Percentiles rank a stretch among this genome's conserved stretches.
These are phyloP conservation scores for Podaxis pistillaris DNA, from an alignment of 768 basidiomycete genomes.

Conservation along the genomic window DNA sequence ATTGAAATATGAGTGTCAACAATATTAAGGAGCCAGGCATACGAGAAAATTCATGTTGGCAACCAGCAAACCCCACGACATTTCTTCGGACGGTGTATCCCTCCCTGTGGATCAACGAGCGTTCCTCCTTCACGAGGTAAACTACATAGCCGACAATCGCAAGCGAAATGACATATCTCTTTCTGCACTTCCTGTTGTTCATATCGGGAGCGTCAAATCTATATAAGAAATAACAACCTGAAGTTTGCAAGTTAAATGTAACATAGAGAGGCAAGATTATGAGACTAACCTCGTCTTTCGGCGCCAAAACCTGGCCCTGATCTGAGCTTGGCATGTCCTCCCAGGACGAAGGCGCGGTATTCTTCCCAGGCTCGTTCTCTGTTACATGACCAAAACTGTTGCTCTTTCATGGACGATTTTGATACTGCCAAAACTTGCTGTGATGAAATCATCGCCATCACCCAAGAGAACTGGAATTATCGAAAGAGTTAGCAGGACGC, in stretches of 20 bases:
- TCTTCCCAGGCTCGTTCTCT: too few relatives aligned
- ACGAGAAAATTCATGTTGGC: constrained; percentile 54
- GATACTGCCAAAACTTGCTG: too few relatives aligned
- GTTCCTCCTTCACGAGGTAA: constrained; percentile 4
- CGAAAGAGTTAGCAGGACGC: too few relatives aligned
- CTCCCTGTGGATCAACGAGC: constrained; percentile 61
- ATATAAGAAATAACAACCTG: constrained; percentile 84
- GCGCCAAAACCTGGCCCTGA: constrained; percentile 40
- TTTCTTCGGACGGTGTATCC: constrained; percentile 63
- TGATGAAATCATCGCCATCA: too few relatives aligned
- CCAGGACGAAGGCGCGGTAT: too few relatives aligned
- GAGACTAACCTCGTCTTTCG: constrained; percentile 65
- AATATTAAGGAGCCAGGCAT: neutral
- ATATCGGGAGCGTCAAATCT: constrained; percentile 71
- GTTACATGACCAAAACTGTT: too few relatives aligned
- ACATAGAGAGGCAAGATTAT: neutral
- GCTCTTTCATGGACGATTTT: too few relatives aligned
- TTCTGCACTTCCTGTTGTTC: constrained; percentile 56
- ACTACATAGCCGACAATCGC: constrained; percentile 62
- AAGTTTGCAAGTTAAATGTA: neutral
- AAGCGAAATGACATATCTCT: constrained; percentile 79
- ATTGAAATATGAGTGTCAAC: neutral
- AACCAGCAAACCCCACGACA: constrained; percentile 66
- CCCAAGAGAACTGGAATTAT: too few relatives aligned
- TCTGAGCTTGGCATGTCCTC: too few relatives aligned